phyloP scores from a whole-genome alignment of 345 rosid genomes.

The Diplotaxis tenuifolia region DNA sequence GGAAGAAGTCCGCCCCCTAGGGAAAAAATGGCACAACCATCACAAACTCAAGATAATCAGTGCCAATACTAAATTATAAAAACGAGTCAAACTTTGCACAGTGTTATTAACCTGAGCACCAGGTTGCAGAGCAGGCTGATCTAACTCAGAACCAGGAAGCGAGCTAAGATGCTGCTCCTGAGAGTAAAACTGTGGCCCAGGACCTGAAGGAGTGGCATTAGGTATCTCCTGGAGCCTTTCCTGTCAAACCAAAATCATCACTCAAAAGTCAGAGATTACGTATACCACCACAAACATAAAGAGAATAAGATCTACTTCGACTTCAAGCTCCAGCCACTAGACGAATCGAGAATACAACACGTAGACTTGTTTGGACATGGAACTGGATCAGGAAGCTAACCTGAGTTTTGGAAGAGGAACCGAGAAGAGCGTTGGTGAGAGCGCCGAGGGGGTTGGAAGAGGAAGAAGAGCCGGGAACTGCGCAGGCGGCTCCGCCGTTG shows the following conservation, averaged over 20 bases:
- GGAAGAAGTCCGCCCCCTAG: conserved; percentile 77
- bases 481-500: conserved; percentile 94
- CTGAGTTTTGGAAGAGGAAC: conserved; percentile 93
- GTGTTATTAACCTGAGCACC: conserved; percentile 61
- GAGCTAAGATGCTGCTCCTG: conserved; percentile 50
- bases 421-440: conserved; percentile 84
- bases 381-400: conserved; percentile 33
- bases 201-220: conserved; percentile 43
- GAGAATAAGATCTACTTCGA: neutral
- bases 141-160: conserved; percentile 87
- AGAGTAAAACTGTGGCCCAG: conserved; percentile 51
- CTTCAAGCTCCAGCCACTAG: neutral
- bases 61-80: conserved; percentile 1
- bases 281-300: too few species aligned
- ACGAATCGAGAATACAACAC: too few species aligned
- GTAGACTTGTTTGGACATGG: too few species aligned
- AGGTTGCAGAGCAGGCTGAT: conserved; percentile 56
- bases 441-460: conserved; percentile 92
- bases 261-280: conserved; percentile 1
- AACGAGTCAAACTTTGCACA: neutral
- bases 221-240: conserved; percentile 88
- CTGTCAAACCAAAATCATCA: conserved; percentile 42
- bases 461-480: conserved; percentile 89
- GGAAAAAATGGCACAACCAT: neutral
- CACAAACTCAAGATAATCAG: neutral